Evolutionary conservation across 1,284 basidiomycete genomes (phyloP).

Genomic region (Moesziomyces sp.): DNA sequence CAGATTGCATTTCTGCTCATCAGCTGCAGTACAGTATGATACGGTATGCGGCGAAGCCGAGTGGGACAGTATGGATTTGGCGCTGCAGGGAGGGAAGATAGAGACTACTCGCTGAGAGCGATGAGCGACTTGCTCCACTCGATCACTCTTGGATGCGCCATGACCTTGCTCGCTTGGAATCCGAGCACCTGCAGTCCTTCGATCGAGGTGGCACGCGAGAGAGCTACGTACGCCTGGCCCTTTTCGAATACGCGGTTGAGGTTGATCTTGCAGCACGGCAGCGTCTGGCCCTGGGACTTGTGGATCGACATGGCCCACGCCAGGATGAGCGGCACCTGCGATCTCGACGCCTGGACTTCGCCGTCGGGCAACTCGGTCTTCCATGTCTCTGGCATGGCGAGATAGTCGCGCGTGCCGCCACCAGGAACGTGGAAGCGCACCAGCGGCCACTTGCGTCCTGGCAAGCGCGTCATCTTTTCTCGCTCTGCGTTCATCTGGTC

Average conservation of each 20-base stretch:
- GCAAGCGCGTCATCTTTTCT: slow-evolving; percentile 51
- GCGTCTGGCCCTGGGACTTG: slow-evolving; percentile 67
- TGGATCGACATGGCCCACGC: slow-evolving; percentile 68
- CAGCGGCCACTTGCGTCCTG: slow-evolving; percentile 54
- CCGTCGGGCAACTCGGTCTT: slow-evolving; percentile 68
- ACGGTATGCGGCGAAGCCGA: too few relatives aligned
- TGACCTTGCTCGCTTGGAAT: slow-evolving; percentile 71
- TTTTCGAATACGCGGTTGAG: slow-evolving; percentile 64
- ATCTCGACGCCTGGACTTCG: slow-evolving; percentile 65
- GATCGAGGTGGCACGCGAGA: slow-evolving; percentile 91
- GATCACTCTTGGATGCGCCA: slow-evolving; percentile 62
- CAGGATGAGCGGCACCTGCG: slow-evolving; percentile 65
- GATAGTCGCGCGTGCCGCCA: slow-evolving; percentile 53
- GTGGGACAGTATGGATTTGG: not conserved
- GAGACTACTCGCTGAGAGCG: slow-evolving; percentile 17
- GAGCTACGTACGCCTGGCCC: slow-evolving; percentile 88
- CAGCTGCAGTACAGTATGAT: too few relatives aligned
- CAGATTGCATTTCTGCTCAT: not conserved
- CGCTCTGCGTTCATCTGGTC: slow-evolving; percentile 50
- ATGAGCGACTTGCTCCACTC: slow-evolving; percentile 53
- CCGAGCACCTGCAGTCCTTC: slow-evolving; percentile 89
- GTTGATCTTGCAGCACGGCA: slow-evolving; percentile 63
- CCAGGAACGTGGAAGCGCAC: slow-evolving; percentile 58
- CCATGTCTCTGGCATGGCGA: slow-evolving; percentile 62
- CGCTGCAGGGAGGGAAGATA: not conserved